Evolutionary conservation across 2,329 filamentous ascomycete genomes (phyloP), one percentile per base, ranked within the genome.

Genomic region (Xylariaceae sp.): DNA sequence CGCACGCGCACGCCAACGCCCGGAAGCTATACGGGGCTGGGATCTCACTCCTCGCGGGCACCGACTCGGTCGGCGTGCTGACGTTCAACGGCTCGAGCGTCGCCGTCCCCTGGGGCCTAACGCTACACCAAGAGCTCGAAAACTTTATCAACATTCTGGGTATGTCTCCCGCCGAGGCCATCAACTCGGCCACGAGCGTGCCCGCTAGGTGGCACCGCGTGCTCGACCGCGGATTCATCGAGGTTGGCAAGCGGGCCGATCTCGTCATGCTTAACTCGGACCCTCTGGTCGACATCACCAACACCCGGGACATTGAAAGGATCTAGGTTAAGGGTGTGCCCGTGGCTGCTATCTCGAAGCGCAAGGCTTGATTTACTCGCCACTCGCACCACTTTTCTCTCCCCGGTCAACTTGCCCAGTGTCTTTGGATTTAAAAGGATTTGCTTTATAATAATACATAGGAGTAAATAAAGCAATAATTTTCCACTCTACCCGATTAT

Each of bases 1-100:
- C 72, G 43, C 63, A 70, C 14, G 68, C 64, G 5, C 49, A 56
- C 14, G 68, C 68, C 33, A 67, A 77, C 36, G 65, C 74, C 1
- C 30, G 36, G 17, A 34, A 25, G 17, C 36, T 51, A 16, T 36
- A 53, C 33, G 23, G 35, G 5, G 51, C 52, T 4, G 52, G 55
- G 6, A 49, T 57, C 14, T 40, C 44, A 5, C 51, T 59, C 18
- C 39, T 52, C 12, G 51, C 51, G 6, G 56, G 57, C 4, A 57
- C 56, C n/a, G 53, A 54, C 13, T 43, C 55, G n/a, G 36, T 43
- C 19, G 31, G 45, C 18, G 31, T 29, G 14, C 29, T 39, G 3
- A 18, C 45, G 8, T n/a, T n/a, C n/a, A n/a, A n/a, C n/a, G n/a
- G n/a, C n/a, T 45, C 44, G 15, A 9, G 35, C 5, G 15, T 47